Conservation (phyloP, 805 yeast genomes). For the Cyberlindnera euphorbiae region DNA sequence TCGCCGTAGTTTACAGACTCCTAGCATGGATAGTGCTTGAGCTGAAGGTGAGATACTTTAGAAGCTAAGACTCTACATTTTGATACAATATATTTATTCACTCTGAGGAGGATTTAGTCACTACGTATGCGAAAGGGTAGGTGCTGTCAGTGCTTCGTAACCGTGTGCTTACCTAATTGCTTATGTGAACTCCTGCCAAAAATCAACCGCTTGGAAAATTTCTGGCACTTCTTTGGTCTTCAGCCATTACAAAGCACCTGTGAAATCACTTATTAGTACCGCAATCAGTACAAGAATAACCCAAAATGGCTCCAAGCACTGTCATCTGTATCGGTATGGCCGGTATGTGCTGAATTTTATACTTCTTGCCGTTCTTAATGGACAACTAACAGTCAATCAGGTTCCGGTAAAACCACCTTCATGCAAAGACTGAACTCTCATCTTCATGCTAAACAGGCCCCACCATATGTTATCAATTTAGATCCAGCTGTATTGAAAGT, state of each 20-base stretch:
- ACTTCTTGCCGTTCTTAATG: too few species aligned
- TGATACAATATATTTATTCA: too few species aligned
- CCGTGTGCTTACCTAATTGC: too few species aligned
- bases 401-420: slow-evolving; percentile 93
- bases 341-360: slow-evolving; percentile 27
- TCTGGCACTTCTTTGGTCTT: background rate
- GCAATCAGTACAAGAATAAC: too few species aligned
- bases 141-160: background rate
- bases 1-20: slow-evolving; percentile 15
- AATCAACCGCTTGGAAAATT: background rate
- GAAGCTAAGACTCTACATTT: background rate
- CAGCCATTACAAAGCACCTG: too few species aligned
- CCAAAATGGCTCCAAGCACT: slow-evolving; percentile 34
- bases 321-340: slow-evolving; percentile 62
- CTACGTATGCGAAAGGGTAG: too few species aligned
- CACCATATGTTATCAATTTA: slow-evolving; percentile 89
- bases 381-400: too few species aligned
- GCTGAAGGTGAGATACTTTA: slow-evolving; percentile 7
- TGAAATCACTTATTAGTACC: too few species aligned
- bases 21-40: slow-evolving; percentile 13
- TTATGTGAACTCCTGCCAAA: too few species aligned
- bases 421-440: slow-evolving; percentile 93
- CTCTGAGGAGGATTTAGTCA: too few species aligned
- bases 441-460: slow-evolving; percentile 60
- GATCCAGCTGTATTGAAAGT: slow-evolving; percentile 95